Evolutionary conservation across 1,284 basidiomycete genomes (phyloP), one percentile per base, ranked within the genome.

Genomic region (Schizophyllum amplum): DNA sequence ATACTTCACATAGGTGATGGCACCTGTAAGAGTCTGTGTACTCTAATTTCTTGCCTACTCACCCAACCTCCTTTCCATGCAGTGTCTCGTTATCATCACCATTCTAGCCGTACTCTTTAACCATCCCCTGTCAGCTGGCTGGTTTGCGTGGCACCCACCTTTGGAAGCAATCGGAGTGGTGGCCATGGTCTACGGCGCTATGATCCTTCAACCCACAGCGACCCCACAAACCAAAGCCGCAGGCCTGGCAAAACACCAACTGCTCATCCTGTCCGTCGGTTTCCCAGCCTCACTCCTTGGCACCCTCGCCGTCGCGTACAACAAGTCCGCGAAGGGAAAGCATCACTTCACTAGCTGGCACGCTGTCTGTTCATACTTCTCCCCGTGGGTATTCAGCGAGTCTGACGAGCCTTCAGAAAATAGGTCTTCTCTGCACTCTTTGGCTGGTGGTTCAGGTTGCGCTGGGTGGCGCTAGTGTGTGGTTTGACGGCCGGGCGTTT

Each of bases 131-230:
- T 42, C 33, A 9, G 33, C 33, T 42, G 33, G 33, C 3, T 42
- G 33, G 33, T 42, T 42, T 9, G 33, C 33, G 13, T 42, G 33
- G 33, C 33, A 42, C 17, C 33, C 33, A 3, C 33, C 33, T 13
- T 9, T 42, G 33, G 33, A 42, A 42, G 3, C 33, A 13, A 42
- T 42, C 7, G 33, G 33, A 9, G 33, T 42, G 33, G 33, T 17
- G 33, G 33, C 33, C 13, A 42, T 42, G 33, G 17, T 42, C 33
- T 42, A 42, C 33, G 86, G 83, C n/a, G 80, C 89, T 52, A 60
- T 86, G 60, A 87, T 84, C n/a, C 79, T 90, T 5, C 87, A 90
- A 64, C 85, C 87, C 0, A 88, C 87, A 1, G 78, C 81, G 4
- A 80, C 83, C 56, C 81, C 84, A 0, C 76, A 70, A 62, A 82